Base-by-base conservation (phyloP, 192 early-diverging fungal genomes). In the Jimgerdemannia flammicorona region DNA sequence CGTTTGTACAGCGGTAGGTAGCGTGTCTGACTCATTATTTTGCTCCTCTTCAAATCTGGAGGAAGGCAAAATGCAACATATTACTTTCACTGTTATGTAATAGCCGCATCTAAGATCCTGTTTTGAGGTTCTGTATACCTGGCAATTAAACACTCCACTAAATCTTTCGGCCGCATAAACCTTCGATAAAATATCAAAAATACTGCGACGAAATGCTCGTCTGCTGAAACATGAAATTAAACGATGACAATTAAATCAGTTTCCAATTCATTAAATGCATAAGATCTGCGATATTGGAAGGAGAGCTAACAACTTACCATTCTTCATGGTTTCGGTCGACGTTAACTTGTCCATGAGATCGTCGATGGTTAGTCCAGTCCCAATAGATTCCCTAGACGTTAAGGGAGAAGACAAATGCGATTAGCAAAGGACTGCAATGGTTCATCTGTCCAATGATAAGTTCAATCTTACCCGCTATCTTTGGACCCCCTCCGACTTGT, bases 121-220 rank as follows among this genome's bases (percentile, higher is more conserved):
- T 78, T 63, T 42, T 4, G 41, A 40, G 40, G 4, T 18, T 75
- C 4, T 18, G 17, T 39, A 8, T 74, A 81, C 76, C 71, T 77
- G 74, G 75, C 64, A 18, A 78, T 76, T 18, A 82, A 54, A n/a
- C 66, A 39, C 17, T 79, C 70, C 49, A 79, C 69, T 20, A 82
- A 49, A 17, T 78, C 72, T 59, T 69, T 40, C 8, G 81, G 81
- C n/a, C 69, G 72, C 75, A 82, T 82, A 40, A 82, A 79, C 59
- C 78, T 75, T 20, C 81, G 74, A 70, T 74, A 82, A 14, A 82
- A 75, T 17, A 75, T 82, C 43, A 82, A 70, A 77, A 82, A 82
- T 43, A 79, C 70, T 43, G 69, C 19, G 39, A 68, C 44, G 41
- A 82, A 76, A 11, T 79, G 20, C 29, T 82, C 75, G 67, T 78